Evolutionary conservation across 148 eudicot genomes (phyloP), one percentile per base, ranked within the genome.

Genomic region (Arbutus unedo): DNA sequence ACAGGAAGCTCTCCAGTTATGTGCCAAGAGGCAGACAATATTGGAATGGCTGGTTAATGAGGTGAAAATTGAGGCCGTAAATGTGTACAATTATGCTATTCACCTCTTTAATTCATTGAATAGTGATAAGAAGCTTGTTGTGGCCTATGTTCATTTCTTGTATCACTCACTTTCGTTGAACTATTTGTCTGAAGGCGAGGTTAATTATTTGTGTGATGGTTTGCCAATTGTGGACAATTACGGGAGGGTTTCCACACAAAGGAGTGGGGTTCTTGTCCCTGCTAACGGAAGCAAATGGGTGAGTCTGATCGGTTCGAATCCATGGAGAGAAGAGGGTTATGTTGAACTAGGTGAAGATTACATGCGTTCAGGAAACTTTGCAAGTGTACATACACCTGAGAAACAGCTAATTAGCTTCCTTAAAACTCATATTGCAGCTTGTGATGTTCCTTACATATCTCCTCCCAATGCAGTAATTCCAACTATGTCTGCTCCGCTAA

Each of bases 201-300:
- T 85, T 53, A 5, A 54, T 19, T 1, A 4, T 4, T 49, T 90
- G 44, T 88, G 89, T 75, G 31, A 4, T 41, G n/a, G 9, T 21
- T 86, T 93, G 90, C 94, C 93, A 48, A 78, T 91, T 3, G 81
- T 91, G 19, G 86, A 90, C 67, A 82, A 80, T 8, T 87, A 84
- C 81, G 90, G 92, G 10, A n/a, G 47, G 14, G 80, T 91, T 59
- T 71, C 48, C 53, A 21, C n/a, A 15, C 0, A 5, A 8, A 70
- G 85, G 56, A 60, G 76, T 25, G 85, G 83, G 45, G 88, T 88
- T 64, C 90, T 93, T 78, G 88, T 93, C 76, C 97, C 97, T 64
- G 90, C 94, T 0, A 86, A 84, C 5, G 90, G 87, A 18, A 93
- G 97, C 89, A 87, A 85, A 67, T 93, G 95, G 95, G 85, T 89